Base-by-base conservation (phyloP, 148 eudicot species). In the Rhododendron ferrugineum region DNA sequence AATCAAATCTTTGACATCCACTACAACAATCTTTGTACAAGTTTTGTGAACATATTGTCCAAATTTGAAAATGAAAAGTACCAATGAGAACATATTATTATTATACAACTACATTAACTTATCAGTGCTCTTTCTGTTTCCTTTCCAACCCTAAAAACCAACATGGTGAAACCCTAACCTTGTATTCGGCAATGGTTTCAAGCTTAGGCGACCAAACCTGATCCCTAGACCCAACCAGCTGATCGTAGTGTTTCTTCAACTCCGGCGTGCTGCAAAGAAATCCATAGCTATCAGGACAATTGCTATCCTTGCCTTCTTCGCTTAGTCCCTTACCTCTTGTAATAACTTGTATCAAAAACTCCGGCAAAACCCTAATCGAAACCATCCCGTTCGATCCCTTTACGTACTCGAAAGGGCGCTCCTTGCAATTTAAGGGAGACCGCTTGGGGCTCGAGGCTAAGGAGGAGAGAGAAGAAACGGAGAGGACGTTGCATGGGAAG, bases 191-290 rank as follows among this genome's bases (percentile, higher is more conserved):
- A 77, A 93, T 93, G 0, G 98, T 93, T 82, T 92, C 94, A 1
- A 95, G 92, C 87, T 88, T 91, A 4, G 96, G 96, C n/a, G 98
- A 93, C 98, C 96, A 93, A 1, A 86, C 81, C 74, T 92, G 94
- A 62, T 88, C 92, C 80, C 86, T 92, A 9, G 89, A 84, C 89
- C 94, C 94, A 76, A 95, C 97, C 58, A 95, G 81, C 86, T 89
- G 89, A 72, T 93, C 89, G 83, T 94, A 95, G 40, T 91, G 93
- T 84, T 91, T 95, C 84, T 92, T 89, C 88, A 95, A 87, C 86
- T 95, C 98, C 28, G 98, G 98, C 18, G 98, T 95, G 64, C 92
- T 95, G 84, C 98, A 95, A 49, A 92, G 83, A 50, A 76, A n/a
- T 30, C 75, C 75, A 70, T 30, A 40, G 20, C 75, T 14, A 13